Conservation (phyloP, 768 basidiomycete species). For the Cyclocybe cylindracea region DNA sequence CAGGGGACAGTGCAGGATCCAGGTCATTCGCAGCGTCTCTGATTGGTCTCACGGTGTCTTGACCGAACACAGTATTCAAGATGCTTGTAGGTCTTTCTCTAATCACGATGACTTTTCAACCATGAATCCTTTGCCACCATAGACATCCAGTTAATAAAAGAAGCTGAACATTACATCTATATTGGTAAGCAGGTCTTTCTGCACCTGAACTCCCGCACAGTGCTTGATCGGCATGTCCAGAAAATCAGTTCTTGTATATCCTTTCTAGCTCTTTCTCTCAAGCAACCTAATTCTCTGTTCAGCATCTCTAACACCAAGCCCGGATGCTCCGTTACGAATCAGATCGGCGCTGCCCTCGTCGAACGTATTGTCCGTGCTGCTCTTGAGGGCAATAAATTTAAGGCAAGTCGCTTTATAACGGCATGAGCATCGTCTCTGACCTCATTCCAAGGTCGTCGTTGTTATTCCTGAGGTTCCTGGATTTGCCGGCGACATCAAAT, state of each 20-base stretch:
- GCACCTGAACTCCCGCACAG: neutral
- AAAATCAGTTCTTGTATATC: conserved; percentile 89
- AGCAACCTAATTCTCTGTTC: conserved; percentile 1
- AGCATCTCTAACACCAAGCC: conserved; percentile 77
- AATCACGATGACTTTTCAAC: neutral
- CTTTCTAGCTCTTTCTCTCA: neutral
- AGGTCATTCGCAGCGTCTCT: conserved; percentile 81
- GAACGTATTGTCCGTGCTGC: conserved; percentile 87
- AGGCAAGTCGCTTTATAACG: conserved; percentile 38
- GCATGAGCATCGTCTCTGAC: neutral
- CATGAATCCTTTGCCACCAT: neutral
- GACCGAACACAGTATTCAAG: conserved; percentile 89
- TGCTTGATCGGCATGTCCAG: conserved; percentile 26
- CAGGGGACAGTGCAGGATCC: conserved; percentile 64
- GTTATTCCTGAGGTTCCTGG: conserved; percentile 91
- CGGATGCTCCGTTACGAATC: conserved; percentile 74
- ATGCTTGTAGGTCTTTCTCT: conserved; percentile 68
- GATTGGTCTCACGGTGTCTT: conserved; percentile 96
- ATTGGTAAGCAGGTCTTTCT: conserved; percentile 60
- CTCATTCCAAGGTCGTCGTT: conserved; percentile 66
- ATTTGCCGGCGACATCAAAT: conserved; percentile 82
- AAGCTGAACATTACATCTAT: conserved; percentile 88
- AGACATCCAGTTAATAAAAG: conserved; percentile 81
- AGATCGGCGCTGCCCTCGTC: conserved; percentile 81
- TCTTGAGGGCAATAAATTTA: conserved; percentile 69